Percentiles rank a stretch among this genome's conserved stretches.
Evolutionary conservation across 108 stramenopile genomes (phyloP).

Genomic region (Asterionellopsis glacialis): DNA sequence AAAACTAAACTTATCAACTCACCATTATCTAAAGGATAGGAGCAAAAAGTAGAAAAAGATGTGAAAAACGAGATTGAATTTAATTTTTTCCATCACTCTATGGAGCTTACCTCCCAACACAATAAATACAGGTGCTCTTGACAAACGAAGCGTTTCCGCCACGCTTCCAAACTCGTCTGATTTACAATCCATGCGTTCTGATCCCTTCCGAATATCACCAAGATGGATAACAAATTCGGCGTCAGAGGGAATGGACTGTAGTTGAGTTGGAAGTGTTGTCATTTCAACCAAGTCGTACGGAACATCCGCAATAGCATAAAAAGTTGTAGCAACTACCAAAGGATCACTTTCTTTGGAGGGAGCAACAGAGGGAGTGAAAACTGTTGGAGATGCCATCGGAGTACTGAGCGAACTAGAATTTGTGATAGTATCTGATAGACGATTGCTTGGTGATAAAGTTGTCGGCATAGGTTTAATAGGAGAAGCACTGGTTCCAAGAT

Average conservation of each 20-base stretch:
- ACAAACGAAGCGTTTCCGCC: not conserved
- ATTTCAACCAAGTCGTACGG: not conserved
- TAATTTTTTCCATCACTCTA: not conserved
- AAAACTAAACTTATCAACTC: no score
- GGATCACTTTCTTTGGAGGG: not conserved
- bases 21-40: no score
- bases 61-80: not conserved
- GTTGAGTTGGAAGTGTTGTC: not conserved
- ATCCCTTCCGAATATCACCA: conserved; percentile 8
- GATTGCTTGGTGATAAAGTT: no score
- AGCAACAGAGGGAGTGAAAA: not conserved
- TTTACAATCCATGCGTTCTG: not conserved
- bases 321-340: not conserved
- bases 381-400: no score
- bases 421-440: no score
- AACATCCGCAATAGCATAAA: conserved; percentile 9
- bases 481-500: no score
- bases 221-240: conserved; percentile 12
- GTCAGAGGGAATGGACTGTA: conserved; percentile 1
- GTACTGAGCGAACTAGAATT: no score
- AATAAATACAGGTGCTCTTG: conserved; percentile 10
- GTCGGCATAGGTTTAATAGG: no score
- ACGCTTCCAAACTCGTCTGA: not conserved
- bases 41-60: no score
- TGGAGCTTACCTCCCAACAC: conserved; percentile 3